Conservation (phyloP, 495 filamentous ascomycete genomes). For the Aspergillus bridgeri region DNA sequence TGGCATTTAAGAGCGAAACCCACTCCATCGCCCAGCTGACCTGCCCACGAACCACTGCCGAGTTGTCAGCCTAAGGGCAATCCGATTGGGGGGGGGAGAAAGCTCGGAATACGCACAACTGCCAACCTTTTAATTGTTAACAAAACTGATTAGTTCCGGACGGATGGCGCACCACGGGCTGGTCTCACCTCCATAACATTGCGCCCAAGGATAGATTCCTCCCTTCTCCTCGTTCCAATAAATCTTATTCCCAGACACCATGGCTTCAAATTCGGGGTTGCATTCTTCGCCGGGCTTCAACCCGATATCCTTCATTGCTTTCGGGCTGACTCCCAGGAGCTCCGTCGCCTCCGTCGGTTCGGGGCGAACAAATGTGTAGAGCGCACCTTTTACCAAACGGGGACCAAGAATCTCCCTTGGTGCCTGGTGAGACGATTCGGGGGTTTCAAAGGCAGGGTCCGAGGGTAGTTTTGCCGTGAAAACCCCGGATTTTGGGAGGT, state of each 20-base stretch:
- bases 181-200: slow-evolving; percentile 82
- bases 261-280: slow-evolving; percentile 69
- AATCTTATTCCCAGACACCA: slow-evolving; percentile 78
- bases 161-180: background rate
- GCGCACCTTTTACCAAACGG: slow-evolving; percentile 76
- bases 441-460: slow-evolving; percentile 77
- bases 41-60: slow-evolving; percentile 75
- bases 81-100: background rate
- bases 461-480: slow-evolving; percentile 78
- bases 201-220: slow-evolving; percentile 90
- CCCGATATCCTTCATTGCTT: slow-evolving; percentile 75
- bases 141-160: slow-evolving; percentile 17
- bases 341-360: slow-evolving; percentile 66
- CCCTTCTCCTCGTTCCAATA: slow-evolving; percentile 56
- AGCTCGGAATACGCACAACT: slow-evolving; percentile 43
- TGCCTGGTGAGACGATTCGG: slow-evolving; percentile 72
- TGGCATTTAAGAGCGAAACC: slow-evolving; percentile 5
- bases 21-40: slow-evolving; percentile 87
- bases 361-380: slow-evolving; percentile 89
- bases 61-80: slow-evolving; percentile 19
- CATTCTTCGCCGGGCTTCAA: slow-evolving; percentile 62
- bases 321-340: slow-evolving; percentile 71
- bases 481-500: slow-evolving; percentile 79
- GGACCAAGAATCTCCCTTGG: slow-evolving; percentile 73
- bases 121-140: slow-evolving; percentile 43